Percentiles rank a stretch among this genome's conserved stretches.
Conservation (phyloP, 1,284 basidiomycete species). For the Leccinum glutinopallens region DNA sequence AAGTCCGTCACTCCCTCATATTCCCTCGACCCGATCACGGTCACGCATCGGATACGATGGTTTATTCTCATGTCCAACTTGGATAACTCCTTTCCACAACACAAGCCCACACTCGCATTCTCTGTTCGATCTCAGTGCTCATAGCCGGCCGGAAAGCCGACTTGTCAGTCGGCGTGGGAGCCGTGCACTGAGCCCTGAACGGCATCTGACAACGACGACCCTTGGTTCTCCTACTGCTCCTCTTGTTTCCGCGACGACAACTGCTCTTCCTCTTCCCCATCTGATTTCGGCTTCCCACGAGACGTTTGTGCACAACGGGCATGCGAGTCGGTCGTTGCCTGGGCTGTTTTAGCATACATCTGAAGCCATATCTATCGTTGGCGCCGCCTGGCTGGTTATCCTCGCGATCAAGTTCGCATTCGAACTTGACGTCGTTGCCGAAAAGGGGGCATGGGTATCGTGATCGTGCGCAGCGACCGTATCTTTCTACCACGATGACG, state of each 20-base stretch:
- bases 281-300: slow-evolving; percentile 31
- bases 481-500: not conserved
- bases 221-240: slow-evolving; percentile 2
- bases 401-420: slow-evolving; percentile 41
- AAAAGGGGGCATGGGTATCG: slow-evolving; percentile 1
- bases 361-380: slow-evolving; percentile 56
- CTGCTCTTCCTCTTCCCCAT: not conserved
- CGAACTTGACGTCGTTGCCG: slow-evolving; percentile 35
- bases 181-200: slow-evolving; percentile 54
- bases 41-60: slow-evolving; percentile 78
- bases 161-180: slow-evolving; percentile 48
- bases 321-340: slow-evolving; percentile 54
- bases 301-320: slow-evolving; percentile 54
- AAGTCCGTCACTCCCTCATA: slow-evolving; percentile 64
- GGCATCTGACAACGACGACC: slow-evolving; percentile 27
- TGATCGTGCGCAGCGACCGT: not conserved
- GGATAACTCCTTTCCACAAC: slow-evolving; percentile 72
- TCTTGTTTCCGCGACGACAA: not conserved
- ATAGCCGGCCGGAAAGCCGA: slow-evolving; percentile 39
- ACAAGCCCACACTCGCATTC: slow-evolving; percentile 21
- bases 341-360: slow-evolving; percentile 56
- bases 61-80: slow-evolving; percentile 76
- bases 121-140: slow-evolving; percentile 25
- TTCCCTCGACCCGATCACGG: slow-evolving; percentile 66
- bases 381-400: slow-evolving; percentile 39